These are phyloP conservation scores for Daedalea quercina DNA, from an alignment of 768 basidiomycete species.

Conservation along the genomic window DNA sequence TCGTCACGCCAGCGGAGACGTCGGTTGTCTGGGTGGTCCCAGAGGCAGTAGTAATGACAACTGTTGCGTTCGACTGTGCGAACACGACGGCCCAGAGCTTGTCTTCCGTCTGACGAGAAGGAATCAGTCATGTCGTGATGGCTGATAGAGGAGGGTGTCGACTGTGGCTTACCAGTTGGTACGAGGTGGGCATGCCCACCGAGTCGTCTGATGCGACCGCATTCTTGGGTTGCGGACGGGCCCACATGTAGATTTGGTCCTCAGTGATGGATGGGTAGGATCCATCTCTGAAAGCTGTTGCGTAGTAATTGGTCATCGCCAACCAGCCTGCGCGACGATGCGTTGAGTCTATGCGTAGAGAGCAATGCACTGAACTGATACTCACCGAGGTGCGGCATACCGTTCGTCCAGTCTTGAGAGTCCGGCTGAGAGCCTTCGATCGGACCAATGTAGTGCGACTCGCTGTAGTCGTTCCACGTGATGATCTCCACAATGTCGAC, in stretches of 20 bases:
- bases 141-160: slow-evolving; percentile 1
- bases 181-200: slow-evolving; percentile 41
- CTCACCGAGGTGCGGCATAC: slow-evolving; percentile 29
- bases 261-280: slow-evolving; percentile 50
- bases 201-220: slow-evolving; percentile 38
- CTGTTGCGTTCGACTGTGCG: slow-evolving; percentile 42
- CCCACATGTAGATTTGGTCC: slow-evolving; percentile 40
- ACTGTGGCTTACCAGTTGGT: slow-evolving; percentile 38
- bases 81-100: slow-evolving; percentile 66
- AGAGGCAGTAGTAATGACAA: slow-evolving; percentile 40
- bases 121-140: slow-evolving; percentile 3
- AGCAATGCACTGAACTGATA: slow-evolving; percentile 61
- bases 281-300: slow-evolving; percentile 57
- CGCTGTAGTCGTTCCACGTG: slow-evolving; percentile 75
- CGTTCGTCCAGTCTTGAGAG: slow-evolving; percentile 31
- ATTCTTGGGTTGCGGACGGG: slow-evolving; percentile 52
- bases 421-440: slow-evolving; percentile 41
- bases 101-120: slow-evolving; percentile 33
- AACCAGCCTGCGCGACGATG: slow-evolving; percentile 43
- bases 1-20: slow-evolving; percentile 48
- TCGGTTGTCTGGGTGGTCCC: slow-evolving; percentile 31
- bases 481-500: slow-evolving; percentile 49
- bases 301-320: slow-evolving; percentile 51
- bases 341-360: slow-evolving; percentile 62
- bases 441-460: slow-evolving; percentile 68